A percentile compares a stretch with the other conserved stretches of the same genome.
Conservation (phyloP, 805 yeast species). For the Kodamaea leandrae region DNA sequence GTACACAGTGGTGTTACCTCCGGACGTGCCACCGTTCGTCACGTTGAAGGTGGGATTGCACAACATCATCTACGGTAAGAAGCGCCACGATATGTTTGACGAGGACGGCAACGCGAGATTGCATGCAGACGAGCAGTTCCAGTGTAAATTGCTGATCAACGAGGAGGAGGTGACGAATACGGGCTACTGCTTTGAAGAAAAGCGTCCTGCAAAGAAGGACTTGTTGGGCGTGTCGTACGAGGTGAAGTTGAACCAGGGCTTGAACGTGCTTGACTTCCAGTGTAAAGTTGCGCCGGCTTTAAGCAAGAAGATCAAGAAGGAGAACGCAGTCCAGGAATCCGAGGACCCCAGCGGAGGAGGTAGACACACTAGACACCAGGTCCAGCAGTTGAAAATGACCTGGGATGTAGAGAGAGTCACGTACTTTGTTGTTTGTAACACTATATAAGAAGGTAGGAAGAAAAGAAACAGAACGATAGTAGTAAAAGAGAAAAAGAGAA, state of each 20-base stretch:
- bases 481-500: no score
- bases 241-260: slow-evolving; percentile 38
- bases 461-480: no score
- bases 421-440: slow-evolving; percentile 31
- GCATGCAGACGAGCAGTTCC: slow-evolving; percentile 36
- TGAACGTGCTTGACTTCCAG: slow-evolving; percentile 39
- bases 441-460: no score
- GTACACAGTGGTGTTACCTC: slow-evolving; percentile 37
- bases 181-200: slow-evolving; percentile 32
- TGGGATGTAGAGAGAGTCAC: slow-evolving; percentile 46
- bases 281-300: slow-evolving; percentile 41
- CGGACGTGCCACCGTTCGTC: slow-evolving; percentile 33
- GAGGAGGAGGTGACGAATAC: slow-evolving; percentile 37
- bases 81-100: slow-evolving; percentile 29
- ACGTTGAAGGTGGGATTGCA: slow-evolving; percentile 37
- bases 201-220: slow-evolving; percentile 14
- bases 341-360: slow-evolving; percentile 33
- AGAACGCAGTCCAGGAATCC: slow-evolving; percentile 20
- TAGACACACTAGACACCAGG: slow-evolving; percentile 45
- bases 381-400: slow-evolving; percentile 42
- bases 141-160: slow-evolving; percentile 37
- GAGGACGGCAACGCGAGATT: slow-evolving; percentile 24
- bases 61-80: slow-evolving; percentile 28
- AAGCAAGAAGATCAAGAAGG: slow-evolving; percentile 34
- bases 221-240: slow-evolving; percentile 34